These are phyloP conservation scores for Fusarium fujikuroi DNA, from an alignment of 2,329 filamentous ascomycete genomes.

Conservation along the genomic window DNA sequence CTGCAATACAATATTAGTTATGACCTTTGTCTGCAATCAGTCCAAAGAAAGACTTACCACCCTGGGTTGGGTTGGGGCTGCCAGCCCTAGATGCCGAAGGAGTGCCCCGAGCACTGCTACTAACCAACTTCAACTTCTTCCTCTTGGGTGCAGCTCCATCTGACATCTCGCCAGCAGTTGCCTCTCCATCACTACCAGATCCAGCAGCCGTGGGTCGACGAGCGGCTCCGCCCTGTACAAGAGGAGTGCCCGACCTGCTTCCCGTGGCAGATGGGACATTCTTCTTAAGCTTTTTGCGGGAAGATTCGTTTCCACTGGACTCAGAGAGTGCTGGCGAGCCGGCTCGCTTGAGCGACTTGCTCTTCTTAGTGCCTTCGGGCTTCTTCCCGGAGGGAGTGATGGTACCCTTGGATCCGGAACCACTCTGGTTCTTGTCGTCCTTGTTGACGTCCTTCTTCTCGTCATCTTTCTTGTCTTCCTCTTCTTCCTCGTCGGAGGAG, in stretches of 20 bases:
- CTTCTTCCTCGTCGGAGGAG: slow-evolving; percentile 51
- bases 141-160: slow-evolving; percentile 63
- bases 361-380: slow-evolving; percentile 58
- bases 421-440: slow-evolving; percentile 64
- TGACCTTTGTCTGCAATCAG: background rate
- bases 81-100: slow-evolving; percentile 70
- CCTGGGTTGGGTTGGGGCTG: slow-evolving; percentile 63
- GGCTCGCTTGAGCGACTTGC: slow-evolving; percentile 79
- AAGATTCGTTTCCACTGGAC: slow-evolving; percentile 90
- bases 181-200: slow-evolving; percentile 78
- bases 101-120: slow-evolving; percentile 59
- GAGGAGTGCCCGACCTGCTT: slow-evolving; percentile 67
- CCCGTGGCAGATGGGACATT: slow-evolving; percentile 60
- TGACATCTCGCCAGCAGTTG: slow-evolving; percentile 74
- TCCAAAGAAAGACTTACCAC: slow-evolving; percentile 48
- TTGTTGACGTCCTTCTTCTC: slow-evolving; percentile 57
- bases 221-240: slow-evolving; percentile 54
- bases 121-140: slow-evolving; percentile 66
- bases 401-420: slow-evolving; percentile 73
- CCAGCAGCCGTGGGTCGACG: slow-evolving; percentile 60
- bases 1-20: slow-evolving; percentile 35
- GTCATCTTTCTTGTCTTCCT: slow-evolving; percentile 55
- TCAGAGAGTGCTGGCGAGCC: slow-evolving; percentile 91
- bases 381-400: slow-evolving; percentile 65
- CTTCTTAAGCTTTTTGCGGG: slow-evolving; percentile 81